Evolutionary conservation across 441 rosid genomes (phyloP).

Genomic region (Populus hybrid): DNA sequence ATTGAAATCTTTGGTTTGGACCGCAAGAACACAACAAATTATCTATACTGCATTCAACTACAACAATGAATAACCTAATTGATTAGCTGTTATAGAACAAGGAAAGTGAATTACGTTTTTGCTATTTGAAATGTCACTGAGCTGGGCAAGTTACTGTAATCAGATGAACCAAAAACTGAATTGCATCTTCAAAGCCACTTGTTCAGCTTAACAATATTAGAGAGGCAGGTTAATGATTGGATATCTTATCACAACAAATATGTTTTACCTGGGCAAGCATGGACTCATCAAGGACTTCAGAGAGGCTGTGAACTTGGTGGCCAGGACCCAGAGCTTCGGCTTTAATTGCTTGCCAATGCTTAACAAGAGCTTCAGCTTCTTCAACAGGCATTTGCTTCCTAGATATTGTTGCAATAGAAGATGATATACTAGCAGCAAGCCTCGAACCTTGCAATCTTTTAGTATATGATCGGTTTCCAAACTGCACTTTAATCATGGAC

Average conservation of each 20-base stretch:
- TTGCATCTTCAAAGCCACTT: neutral
- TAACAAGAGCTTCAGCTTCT: slow-evolving; percentile 87
- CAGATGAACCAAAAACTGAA: neutral
- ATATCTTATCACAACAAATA: neutral
- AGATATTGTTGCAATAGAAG: slow-evolving; percentile 30
- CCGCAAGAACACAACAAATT: neutral
- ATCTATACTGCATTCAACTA: neutral
- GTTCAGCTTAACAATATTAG: neutral
- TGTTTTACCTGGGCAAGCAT: slow-evolving; percentile 81
- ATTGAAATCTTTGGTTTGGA: neutral
- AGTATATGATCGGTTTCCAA: slow-evolving; percentile 35
- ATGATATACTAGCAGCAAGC: slow-evolving; percentile 44
- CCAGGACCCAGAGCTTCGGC: slow-evolving; percentile 87
- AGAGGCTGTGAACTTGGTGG: slow-evolving; percentile 61
- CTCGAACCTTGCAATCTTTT: slow-evolving; percentile 29
- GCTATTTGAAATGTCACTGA: neutral
- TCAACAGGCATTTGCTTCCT: slow-evolving; percentile 68
- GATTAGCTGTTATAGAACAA: neutral
- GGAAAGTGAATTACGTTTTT: neutral
- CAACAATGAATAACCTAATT: neutral
- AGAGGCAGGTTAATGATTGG: slow-evolving; percentile 4
- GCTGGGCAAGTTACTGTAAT: neutral
- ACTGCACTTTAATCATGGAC: slow-evolving; percentile 38
- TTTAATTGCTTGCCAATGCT: slow-evolving; percentile 86
- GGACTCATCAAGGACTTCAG: slow-evolving; percentile 75